Evolutionary conservation across 176 grass and related monocot genomes (phyloP).

Genomic region (Triticum timopheevii): DNA sequence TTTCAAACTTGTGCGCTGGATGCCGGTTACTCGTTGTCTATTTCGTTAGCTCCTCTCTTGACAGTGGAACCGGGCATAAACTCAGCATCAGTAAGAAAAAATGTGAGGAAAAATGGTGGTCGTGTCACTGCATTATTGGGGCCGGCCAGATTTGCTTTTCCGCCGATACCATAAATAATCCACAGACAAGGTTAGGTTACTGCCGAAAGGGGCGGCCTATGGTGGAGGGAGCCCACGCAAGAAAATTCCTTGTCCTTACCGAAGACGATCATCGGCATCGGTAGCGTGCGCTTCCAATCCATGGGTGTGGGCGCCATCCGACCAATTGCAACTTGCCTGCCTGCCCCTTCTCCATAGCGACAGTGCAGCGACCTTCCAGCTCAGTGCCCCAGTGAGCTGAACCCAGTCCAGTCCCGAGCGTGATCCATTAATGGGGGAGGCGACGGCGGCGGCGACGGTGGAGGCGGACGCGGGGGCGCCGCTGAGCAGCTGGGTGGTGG

Average conservation of each 20-base stretch:
- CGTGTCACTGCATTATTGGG: too few species aligned
- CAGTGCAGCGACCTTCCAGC: background rate
- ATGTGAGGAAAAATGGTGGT: too few species aligned
- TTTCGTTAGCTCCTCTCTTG: too few species aligned
- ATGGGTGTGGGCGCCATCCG: background rate
- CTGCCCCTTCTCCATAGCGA: too few species aligned
- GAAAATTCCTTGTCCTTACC: background rate
- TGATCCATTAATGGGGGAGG: background rate
- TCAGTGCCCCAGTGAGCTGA: background rate
- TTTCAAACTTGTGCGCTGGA: too few species aligned
- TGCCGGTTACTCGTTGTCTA: too few species aligned
- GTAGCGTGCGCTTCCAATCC: background rate
- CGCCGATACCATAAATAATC: background rate
- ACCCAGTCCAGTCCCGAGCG: background rate
- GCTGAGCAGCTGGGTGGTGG: conserved; percentile 11
- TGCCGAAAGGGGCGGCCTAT: background rate
- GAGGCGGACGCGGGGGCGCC: background rate
- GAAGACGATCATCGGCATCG: background rate
- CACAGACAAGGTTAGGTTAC: background rate
- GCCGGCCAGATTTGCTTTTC: background rate
- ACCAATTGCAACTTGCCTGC: background rate
- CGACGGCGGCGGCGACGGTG: too few species aligned
- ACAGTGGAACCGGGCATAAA: too few species aligned
- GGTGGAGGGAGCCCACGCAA: background rate
- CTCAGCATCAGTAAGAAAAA: too few species aligned